phyloP scores from a whole-genome alignment of 2,329 filamentous ascomycete species.

The Exophiala phaeomuriformis region DNA sequence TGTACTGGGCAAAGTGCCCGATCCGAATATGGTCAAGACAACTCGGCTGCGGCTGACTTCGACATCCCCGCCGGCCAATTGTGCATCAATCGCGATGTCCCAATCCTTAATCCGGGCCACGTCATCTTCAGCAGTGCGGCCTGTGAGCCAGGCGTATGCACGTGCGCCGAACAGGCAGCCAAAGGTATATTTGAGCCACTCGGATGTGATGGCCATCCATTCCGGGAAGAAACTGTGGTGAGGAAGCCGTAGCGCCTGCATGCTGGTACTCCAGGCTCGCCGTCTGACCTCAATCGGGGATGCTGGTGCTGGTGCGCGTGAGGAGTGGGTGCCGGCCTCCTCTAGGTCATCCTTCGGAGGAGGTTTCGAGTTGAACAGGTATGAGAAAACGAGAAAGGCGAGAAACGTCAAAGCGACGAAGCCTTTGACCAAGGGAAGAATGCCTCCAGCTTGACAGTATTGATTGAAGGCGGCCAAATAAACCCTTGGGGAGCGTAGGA shows the following conservation, averaged over 20 bases:
- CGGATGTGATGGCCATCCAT: conserved; percentile 68
- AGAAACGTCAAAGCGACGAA: conserved; percentile 29
- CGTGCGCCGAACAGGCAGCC: conserved; percentile 70
- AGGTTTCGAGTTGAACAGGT: conserved; percentile 51
- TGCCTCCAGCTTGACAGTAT: conserved; percentile 25
- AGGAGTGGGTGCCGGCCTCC: conserved; percentile 28
- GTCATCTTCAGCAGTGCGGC: conserved; percentile 77
- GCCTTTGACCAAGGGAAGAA: conserved; percentile 27
- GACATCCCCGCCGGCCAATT: conserved; percentile 80
- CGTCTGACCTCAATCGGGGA: conserved; percentile 78
- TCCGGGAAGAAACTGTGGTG: conserved; percentile 80
- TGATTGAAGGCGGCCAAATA: conserved; percentile 25
- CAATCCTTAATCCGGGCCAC: conserved; percentile 81
- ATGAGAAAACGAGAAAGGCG: conserved; percentile 51
- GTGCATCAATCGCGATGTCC: conserved; percentile 87
- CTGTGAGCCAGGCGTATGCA: conserved; percentile 70
- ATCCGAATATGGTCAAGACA: conserved; percentile 77
- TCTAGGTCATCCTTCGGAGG: conserved; percentile 43
- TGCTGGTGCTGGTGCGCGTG: conserved; percentile 55
- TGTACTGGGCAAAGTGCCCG: conserved; percentile 75
- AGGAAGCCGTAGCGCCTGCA: conserved; percentile 88
- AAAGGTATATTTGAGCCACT: conserved; percentile 73
- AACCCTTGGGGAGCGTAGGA: conserved; percentile 25
- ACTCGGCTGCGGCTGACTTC: conserved; percentile 84
- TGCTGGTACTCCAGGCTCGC: conserved; percentile 85